A percentile compares a stretch with the other conserved stretches of the same genome.
Evolutionary conservation across 768 basidiomycete genomes (phyloP).

Genomic region (Astraeus odoratus): DNA sequence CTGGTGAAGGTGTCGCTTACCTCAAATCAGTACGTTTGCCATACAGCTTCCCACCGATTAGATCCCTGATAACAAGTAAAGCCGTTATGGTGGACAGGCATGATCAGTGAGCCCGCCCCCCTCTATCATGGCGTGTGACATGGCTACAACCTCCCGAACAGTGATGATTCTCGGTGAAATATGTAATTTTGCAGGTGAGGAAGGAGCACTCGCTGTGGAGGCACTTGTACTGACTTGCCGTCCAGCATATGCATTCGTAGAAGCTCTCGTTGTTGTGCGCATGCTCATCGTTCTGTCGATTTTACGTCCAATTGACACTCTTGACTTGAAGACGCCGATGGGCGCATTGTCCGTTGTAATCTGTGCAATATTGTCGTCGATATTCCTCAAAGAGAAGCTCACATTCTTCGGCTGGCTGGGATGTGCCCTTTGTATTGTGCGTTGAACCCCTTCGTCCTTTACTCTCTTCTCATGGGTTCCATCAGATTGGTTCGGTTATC

Average conservation of each 20-base stretch:
- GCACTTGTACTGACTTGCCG: constrained; percentile 9
- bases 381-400: constrained; percentile 89
- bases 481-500: constrained; percentile 75
- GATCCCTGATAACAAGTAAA: constrained; percentile 23
- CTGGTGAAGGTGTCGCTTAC: constrained; percentile 88
- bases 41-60: background rate
- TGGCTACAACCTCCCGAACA: constrained; percentile 15
- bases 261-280: constrained; percentile 86
- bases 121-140: too few species aligned
- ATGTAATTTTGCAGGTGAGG: constrained; percentile 78
- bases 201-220: constrained; percentile 4
- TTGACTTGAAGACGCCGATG: constrained; percentile 65
- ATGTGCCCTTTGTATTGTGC: constrained; percentile 82
- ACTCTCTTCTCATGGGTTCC: background rate
- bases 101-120: constrained; percentile 58
- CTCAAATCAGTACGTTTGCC: constrained; percentile 73
- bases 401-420: constrained; percentile 98
- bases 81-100: constrained; percentile 91
- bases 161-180: constrained; percentile 92
- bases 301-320: constrained; percentile 3
- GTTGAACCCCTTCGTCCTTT: constrained; percentile 21
- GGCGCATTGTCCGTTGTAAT: constrained; percentile 96
- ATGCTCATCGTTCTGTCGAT: background rate
- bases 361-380: constrained; percentile 85
- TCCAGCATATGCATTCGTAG: constrained; percentile 80